Conservation (phyloP, 73 alveolate species). For the Urostyla sp. region DNA sequence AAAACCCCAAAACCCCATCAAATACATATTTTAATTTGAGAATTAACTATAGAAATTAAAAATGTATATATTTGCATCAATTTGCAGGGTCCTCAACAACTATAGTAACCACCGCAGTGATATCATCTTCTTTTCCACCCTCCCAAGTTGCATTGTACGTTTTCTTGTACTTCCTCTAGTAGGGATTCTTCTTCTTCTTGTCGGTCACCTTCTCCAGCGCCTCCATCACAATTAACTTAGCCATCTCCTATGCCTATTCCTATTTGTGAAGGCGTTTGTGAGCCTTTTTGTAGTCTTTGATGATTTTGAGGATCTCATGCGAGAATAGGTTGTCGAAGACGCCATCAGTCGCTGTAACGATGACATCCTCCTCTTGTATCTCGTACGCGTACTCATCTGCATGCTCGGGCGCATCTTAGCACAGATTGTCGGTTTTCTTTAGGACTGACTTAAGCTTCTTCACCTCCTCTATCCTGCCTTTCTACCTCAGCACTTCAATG, state of each 20-base stretch:
- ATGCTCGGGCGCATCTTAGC: slow-evolving; percentile 41
- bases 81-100: not conserved
- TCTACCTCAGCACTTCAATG: not conserved
- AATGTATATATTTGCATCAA: not conserved
- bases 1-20: slow-evolving; percentile 7
- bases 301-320: slow-evolving; percentile 51
- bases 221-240: slow-evolving; percentile 48
- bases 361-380: slow-evolving; percentile 51
- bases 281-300: slow-evolving; percentile 6
- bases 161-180: slow-evolving; percentile 50
- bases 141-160: slow-evolving; percentile 59
- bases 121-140: slow-evolving; percentile 68
- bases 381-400: slow-evolving; percentile 46
- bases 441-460: not conserved
- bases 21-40: not conserved
- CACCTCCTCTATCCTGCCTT: slow-evolving; percentile 51
- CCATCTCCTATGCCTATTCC: slow-evolving; percentile 41
- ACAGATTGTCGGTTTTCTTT: slow-evolving; percentile 10
- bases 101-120: slow-evolving; percentile 60
- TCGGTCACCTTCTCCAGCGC: slow-evolving; percentile 40
- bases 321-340: slow-evolving; percentile 64
- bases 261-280: not conserved
- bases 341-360: slow-evolving; percentile 71
- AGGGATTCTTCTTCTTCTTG: slow-evolving; percentile 49
- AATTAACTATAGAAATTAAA: not conserved